These are phyloP conservation scores for Brachypodium distachyon DNA, from an alignment of 202 grass and related monocot genomes.

Conservation along the genomic window DNA sequence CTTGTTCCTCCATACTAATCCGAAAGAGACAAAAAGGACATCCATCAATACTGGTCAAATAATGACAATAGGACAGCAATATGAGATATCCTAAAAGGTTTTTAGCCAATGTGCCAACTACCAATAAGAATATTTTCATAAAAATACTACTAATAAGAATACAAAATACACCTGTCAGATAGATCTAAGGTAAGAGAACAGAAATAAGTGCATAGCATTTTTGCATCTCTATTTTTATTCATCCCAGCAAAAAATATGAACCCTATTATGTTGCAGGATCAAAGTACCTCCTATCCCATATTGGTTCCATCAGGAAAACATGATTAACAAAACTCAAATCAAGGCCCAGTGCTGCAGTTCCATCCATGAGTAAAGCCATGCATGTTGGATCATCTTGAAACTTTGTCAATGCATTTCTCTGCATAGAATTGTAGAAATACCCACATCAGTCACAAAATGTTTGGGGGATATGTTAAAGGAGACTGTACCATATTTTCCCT, in stretches of 20 bases:
- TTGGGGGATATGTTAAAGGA: neutral
- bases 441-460: neutral
- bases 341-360: constrained; percentile 88
- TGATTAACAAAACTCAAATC: constrained; percentile 91
- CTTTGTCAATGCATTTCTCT: constrained; percentile 70
- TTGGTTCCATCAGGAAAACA: constrained; percentile 99
- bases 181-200: neutral
- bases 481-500: neutral
- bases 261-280: neutral
- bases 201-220: neutral
- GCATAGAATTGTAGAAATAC: constrained; percentile 26
- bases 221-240: neutral
- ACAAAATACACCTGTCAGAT: neutral
- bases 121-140: neutral
- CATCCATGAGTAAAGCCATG: constrained; percentile 94
- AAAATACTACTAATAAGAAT: neutral
- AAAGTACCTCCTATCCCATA: constrained; percentile 91
- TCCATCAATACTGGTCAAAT: neutral
- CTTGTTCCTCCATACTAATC: constrained; percentile 93
- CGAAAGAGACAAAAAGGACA: neutral
- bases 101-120: neutral
- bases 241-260: neutral
- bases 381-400: constrained; percentile 84
- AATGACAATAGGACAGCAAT: neutral
- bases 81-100: neutral